phyloP scores from a whole-genome alignment of 768 basidiomycete genomes.

The Mycena galericulata region DNA sequence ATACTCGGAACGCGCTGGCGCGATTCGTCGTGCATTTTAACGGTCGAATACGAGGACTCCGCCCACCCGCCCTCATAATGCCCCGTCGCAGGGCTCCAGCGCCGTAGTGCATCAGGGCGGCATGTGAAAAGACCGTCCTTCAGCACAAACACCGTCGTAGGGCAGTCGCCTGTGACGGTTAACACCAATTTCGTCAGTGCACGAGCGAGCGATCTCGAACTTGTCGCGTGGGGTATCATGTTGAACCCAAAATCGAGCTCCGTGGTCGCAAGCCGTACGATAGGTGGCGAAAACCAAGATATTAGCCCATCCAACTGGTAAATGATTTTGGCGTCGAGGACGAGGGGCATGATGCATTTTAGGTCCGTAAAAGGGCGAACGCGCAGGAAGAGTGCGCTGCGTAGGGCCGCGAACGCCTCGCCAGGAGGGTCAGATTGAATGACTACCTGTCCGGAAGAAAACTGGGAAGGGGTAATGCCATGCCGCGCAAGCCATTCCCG shows the following conservation, averaged over 20 bases:
- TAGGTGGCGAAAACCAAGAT: conserved; percentile 2
- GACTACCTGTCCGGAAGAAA: background rate
- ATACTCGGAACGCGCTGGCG: conserved; percentile 20
- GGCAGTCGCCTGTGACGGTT: background rate
- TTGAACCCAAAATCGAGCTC: conserved; percentile 17
- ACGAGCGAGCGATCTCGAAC: background rate
- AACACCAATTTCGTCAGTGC: background rate
- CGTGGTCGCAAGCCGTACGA: background rate
- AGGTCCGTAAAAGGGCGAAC: background rate
- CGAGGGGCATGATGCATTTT: background rate
- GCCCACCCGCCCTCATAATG: conserved; percentile 13
- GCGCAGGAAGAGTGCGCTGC: conserved; percentile 13
- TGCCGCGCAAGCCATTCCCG: conserved; percentile 6
- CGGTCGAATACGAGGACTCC: background rate
- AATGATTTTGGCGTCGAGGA: background rate
- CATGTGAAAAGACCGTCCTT: conserved; percentile 27
- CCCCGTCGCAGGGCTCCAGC: conserved; percentile 22
- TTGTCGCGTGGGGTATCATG: conserved; percentile 4
- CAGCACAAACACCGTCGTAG: conserved; percentile 12
- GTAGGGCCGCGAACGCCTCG: conserved; percentile 11
- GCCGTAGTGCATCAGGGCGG: conserved; percentile 17
- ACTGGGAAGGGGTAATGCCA: conserved; percentile 10
- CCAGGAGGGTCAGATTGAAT: background rate
- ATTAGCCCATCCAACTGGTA: background rate
- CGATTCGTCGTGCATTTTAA: conserved; percentile 25